A percentile compares a stretch with the other conserved stretches of the same genome.
phyloP scores from a whole-genome alignment of 306 rosid species.

The Dalbergia oliveri region DNA sequence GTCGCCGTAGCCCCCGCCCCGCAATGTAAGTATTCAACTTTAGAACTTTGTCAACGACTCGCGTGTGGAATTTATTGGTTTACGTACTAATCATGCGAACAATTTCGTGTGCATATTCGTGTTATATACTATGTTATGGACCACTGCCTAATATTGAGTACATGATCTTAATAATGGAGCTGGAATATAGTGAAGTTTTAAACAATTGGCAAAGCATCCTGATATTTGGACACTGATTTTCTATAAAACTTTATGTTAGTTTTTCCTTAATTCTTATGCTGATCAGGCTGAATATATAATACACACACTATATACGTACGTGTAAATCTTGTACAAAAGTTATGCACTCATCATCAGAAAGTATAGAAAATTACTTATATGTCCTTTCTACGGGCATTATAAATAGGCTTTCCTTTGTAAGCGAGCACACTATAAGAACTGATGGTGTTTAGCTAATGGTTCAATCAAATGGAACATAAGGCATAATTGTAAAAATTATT shows the following conservation, averaged over 20 bases:
- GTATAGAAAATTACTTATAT: not conserved
- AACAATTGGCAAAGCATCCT: constrained; percentile 1
- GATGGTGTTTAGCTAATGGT: too few relatives aligned
- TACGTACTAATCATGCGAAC: constrained; percentile 43
- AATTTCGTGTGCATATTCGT: not conserved
- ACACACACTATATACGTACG: not conserved
- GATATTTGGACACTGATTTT: not conserved
- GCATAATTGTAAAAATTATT: too few relatives aligned
- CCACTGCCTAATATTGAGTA: constrained; percentile 36
- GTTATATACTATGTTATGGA: not conserved
- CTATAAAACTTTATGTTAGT: not conserved
- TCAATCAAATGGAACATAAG: too few relatives aligned
- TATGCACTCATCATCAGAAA: not conserved
- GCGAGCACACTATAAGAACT: too few relatives aligned
- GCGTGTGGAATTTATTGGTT: constrained; percentile 42
- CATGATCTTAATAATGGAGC: not conserved
- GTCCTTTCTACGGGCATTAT: not conserved
- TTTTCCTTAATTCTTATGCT: not conserved
- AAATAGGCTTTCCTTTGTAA: too few relatives aligned
- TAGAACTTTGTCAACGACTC: constrained; percentile 39
- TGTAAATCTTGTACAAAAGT: not conserved
- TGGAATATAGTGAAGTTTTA: not conserved
- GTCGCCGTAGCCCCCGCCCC: constrained; percentile 28
- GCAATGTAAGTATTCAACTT: constrained; percentile 28
- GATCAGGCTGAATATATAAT: not conserved